Evolutionary conservation across 495 filamentous ascomycete genomes (phyloP).

Genomic region (Penicillium robsamsonii): DNA sequence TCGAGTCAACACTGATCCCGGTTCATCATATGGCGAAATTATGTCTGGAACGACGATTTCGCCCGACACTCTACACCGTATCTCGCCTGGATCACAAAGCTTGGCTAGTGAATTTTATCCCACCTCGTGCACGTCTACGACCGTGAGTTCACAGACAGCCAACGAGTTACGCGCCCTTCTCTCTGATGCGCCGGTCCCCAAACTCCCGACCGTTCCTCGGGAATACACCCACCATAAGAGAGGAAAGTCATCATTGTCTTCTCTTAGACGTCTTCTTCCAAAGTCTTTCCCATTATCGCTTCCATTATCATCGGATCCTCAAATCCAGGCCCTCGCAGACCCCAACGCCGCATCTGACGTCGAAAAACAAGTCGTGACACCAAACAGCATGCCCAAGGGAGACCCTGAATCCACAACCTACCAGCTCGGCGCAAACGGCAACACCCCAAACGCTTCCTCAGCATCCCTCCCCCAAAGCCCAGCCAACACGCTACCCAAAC

Average conservation of each 20-base stretch:
- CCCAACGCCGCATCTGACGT: constrained; percentile 29
- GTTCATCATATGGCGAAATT: constrained; percentile 31
- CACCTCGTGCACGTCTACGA: constrained; percentile 37
- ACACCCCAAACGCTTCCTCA: not conserved
- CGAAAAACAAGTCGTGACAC: constrained; percentile 32
- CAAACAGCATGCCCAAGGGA: constrained; percentile 5
- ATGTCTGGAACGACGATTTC: constrained; percentile 32
- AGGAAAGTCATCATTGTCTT: constrained; percentile 42
- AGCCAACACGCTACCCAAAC: not conserved
- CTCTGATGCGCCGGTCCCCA: constrained; percentile 25
- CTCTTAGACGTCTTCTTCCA: constrained; percentile 38
- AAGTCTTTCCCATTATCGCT: constrained; percentile 34
- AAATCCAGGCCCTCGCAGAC: constrained; percentile 42
- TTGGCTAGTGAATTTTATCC: constrained; percentile 25
- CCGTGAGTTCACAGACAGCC: constrained; percentile 23
- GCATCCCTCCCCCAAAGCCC: constrained; percentile 4
- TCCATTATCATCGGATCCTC: constrained; percentile 41
- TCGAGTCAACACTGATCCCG: constrained; percentile 30
- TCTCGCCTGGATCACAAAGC: constrained; percentile 28
- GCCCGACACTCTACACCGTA: constrained; percentile 24
- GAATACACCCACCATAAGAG: constrained; percentile 27
- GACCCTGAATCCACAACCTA: not conserved
- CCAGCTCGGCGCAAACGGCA: not conserved
- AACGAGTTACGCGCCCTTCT: constrained; percentile 22
- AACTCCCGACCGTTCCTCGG: constrained; percentile 23